phyloP scores from a whole-genome alignment of 2,329 filamentous ascomycete species.

The Colletotrichum sp. region DNA sequence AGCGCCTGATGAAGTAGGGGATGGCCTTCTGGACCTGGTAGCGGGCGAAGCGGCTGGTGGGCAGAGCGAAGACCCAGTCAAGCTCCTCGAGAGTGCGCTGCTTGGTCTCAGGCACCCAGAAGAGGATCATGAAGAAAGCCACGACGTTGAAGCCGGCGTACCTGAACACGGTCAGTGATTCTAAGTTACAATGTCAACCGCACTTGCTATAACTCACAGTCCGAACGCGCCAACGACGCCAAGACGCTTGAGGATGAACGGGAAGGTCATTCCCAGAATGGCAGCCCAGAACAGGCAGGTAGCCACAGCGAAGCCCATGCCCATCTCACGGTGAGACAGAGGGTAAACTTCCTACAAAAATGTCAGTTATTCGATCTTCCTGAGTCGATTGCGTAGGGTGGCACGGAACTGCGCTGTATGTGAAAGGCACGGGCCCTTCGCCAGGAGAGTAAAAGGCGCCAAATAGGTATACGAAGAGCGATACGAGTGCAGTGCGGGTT shows the following conservation, averaged over 20 bases:
- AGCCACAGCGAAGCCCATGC: slow-evolving; percentile 73
- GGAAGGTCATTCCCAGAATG: slow-evolving; percentile 68
- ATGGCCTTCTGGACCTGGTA: slow-evolving; percentile 38
- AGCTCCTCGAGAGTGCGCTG: slow-evolving; percentile 45
- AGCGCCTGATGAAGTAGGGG: slow-evolving; percentile 36
- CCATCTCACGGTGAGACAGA: slow-evolving; percentile 72
- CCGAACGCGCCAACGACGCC: slow-evolving; percentile 48
- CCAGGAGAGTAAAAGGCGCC: slow-evolving; percentile 34
- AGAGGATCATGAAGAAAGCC: slow-evolving; percentile 61
- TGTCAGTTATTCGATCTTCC: background rate
- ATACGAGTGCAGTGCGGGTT: slow-evolving; percentile 49
- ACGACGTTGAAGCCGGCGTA: slow-evolving; percentile 62
- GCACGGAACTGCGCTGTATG: slow-evolving; percentile 58
- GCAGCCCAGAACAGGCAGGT: slow-evolving; percentile 67
- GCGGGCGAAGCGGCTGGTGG: slow-evolving; percentile 32
- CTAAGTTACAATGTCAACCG: background rate
- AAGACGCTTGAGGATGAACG: slow-evolving; percentile 54
- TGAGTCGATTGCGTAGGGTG: background rate
- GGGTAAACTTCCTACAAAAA: slow-evolving; percentile 64
- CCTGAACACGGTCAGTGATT: background rate
- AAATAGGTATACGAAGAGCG: slow-evolving; percentile 43
- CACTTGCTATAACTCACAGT: slow-evolving; percentile 28
- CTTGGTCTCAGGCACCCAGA: slow-evolving; percentile 65
- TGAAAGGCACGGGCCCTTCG: slow-evolving; percentile 72
- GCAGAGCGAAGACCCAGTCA: slow-evolving; percentile 42